These are phyloP conservation scores for Erysimum cheiri DNA, from an alignment of 441 rosid genomes.

Conservation along the genomic window DNA sequence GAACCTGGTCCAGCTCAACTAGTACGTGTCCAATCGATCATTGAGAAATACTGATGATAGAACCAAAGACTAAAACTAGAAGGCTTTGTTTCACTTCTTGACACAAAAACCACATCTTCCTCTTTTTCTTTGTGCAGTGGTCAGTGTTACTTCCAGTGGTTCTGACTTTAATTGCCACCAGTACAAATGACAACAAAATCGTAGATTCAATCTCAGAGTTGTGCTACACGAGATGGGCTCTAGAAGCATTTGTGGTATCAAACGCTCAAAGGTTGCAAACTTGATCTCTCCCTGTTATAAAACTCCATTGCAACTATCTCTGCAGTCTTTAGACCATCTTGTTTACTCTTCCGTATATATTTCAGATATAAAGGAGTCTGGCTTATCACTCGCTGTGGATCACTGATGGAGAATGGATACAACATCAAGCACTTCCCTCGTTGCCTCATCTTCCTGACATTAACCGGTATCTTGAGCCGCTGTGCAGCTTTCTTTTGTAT, in stretches of 20 bases:
- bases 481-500: constrained; percentile 63
- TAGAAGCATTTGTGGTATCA: constrained; percentile 92
- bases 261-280: constrained; percentile 82
- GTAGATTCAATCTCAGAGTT: constrained; percentile 51
- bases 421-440: constrained; percentile 68
- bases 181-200: constrained; percentile 44
- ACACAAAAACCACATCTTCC: not conserved
- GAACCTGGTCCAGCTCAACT: constrained; percentile 96
- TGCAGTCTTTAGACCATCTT: not conserved
- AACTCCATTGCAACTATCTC: constrained; percentile 23
- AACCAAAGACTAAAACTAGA: constrained; percentile 1
- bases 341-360: constrained; percentile 15
- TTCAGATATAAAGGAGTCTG: constrained; percentile 90
- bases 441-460: constrained; percentile 55
- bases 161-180: constrained; percentile 83
- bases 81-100: constrained; percentile 20
- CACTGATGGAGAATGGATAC: constrained; percentile 67
- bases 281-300: constrained; percentile 1
- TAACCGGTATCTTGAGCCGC: constrained; percentile 65
- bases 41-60: not conserved
- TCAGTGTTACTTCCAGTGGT: constrained; percentile 97
- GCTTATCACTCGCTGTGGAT: constrained; percentile 90
- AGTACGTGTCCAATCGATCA: constrained; percentile 50
- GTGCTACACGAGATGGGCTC: constrained; percentile 93
- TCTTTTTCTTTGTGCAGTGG: constrained; percentile 64